Conservation (phyloP, 2,329 filamentous ascomycete genomes). For the Aspergillus eucalypticola region DNA sequence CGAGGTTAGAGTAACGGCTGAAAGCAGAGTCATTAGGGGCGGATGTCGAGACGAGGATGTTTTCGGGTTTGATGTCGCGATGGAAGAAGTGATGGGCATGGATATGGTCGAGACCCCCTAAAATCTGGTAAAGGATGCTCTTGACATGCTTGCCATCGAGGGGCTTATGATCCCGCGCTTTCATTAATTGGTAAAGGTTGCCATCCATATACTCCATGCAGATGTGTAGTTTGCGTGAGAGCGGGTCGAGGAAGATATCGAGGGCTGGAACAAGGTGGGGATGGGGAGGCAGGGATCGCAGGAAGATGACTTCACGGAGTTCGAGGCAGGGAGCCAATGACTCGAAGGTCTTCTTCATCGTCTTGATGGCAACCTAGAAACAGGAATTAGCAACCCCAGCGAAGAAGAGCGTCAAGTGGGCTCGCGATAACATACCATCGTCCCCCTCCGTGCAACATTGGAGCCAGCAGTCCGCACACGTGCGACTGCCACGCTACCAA, state of each 20-base stretch:
- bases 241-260: conserved; percentile 96
- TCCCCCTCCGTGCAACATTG: conserved; percentile 83
- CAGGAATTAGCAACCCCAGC: conserved; percentile 18
- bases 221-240: conserved; percentile 95
- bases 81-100: conserved; percentile 98
- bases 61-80: conserved; percentile 98
- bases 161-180: conserved; percentile 91
- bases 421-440: conserved; percentile 67
- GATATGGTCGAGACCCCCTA: conserved; percentile 94
- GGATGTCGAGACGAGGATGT: conserved; percentile 94
- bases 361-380: conserved; percentile 90
- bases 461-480: conserved; percentile 88
- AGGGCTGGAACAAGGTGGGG: conserved; percentile 93
- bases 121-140: conserved; percentile 96
- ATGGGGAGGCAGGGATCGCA: conserved; percentile 83
- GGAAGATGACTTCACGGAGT: conserved; percentile 93
- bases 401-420: neutral
- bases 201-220: conserved; percentile 99
- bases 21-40: conserved; percentile 85
- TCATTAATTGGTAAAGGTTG: conserved; percentile 98
- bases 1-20: conserved; percentile 85
- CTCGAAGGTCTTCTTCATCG: conserved; percentile 99
- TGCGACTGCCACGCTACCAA: conserved; percentile 90
- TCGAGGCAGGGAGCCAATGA: conserved; percentile 88
- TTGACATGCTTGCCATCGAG: conserved; percentile 91